Conservation (phyloP, 1,284 basidiomycete genomes). For the Psilocybe mexicana region DNA sequence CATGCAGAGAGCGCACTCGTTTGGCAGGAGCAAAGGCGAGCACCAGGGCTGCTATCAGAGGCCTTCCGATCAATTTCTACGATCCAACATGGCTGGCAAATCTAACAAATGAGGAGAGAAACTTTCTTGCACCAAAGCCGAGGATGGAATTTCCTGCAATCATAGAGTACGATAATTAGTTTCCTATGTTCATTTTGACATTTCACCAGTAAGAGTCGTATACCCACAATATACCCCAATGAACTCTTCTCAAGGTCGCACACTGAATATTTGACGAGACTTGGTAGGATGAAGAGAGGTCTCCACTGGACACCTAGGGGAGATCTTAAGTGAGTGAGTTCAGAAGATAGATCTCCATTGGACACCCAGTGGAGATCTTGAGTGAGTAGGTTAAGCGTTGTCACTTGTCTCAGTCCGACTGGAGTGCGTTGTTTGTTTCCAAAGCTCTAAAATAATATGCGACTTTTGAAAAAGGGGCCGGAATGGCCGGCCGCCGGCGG, state of each 20-base stretch:
- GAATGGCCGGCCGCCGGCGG: no score
- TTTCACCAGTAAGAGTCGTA: background rate
- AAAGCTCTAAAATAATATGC: background rate
- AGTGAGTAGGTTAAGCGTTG: no score
- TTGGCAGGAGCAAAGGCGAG: background rate
- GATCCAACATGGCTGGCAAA: slow-evolving; percentile 2
- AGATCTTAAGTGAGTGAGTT: background rate
- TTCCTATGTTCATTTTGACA: background rate
- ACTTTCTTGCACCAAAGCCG: background rate
- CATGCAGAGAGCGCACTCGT: background rate
- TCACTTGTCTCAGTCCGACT: no score
- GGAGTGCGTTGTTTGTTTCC: background rate
- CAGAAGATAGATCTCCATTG: background rate
- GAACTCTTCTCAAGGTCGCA: no score
- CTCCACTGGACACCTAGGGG: slow-evolving; percentile 2
- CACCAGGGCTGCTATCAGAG: background rate
- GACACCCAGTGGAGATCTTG: no score
- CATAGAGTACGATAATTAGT: background rate
- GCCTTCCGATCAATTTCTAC: slow-evolving; percentile 5
- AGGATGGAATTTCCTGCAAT: background rate
- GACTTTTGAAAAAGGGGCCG: no score
- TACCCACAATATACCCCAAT: background rate
- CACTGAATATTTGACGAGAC: background rate
- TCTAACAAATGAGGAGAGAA: background rate
- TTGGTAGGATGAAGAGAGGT: background rate